Percentiles rank a stretch among this genome's conserved stretches.
Evolutionary conservation across 306 rosid genomes (phyloP).

Genomic region (Malus fusca): DNA sequence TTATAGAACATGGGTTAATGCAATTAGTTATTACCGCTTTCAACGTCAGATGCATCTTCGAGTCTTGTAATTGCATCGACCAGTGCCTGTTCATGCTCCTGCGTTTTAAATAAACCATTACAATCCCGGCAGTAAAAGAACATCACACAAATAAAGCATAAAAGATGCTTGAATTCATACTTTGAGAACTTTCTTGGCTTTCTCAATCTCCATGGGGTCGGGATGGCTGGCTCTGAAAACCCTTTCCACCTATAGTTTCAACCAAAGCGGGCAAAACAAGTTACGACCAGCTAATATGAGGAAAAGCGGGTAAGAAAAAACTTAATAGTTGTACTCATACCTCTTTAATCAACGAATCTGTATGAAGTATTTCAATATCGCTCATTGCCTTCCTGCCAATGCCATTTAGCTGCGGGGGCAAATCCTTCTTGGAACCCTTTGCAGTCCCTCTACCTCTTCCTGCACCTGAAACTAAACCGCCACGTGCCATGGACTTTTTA

Average conservation of each 20-base stretch:
- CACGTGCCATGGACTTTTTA: slow-evolving; percentile 52
- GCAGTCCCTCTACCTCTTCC: slow-evolving; percentile 81
- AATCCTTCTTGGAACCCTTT: slow-evolving; percentile 54
- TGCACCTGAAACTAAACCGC: slow-evolving; percentile 48
- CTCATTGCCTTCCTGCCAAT: slow-evolving; percentile 50
- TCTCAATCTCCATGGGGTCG: slow-evolving; percentile 61
- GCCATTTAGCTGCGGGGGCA: slow-evolving; percentile 49
- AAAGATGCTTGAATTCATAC: slow-evolving; percentile 36
- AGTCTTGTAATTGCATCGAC: slow-evolving; percentile 76
- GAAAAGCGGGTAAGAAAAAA: background rate
- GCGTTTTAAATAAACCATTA: slow-evolving; percentile 27
- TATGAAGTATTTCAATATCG: slow-evolving; percentile 68
- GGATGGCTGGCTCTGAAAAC: slow-evolving; percentile 57
- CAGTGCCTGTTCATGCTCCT: slow-evolving; percentile 86
- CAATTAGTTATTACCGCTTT: slow-evolving; percentile 74
- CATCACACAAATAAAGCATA: background rate
- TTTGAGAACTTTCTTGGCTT: slow-evolving; percentile 69
- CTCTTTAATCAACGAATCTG: slow-evolving; percentile 78
- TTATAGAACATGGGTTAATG: slow-evolving; percentile 22
- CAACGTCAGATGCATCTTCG: slow-evolving; percentile 80
- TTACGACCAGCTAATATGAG: background rate
- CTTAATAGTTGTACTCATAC: slow-evolving; percentile 26
- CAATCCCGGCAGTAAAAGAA: slow-evolving; percentile 1
- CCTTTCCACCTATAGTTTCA: slow-evolving; percentile 61
- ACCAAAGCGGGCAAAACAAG: slow-evolving; percentile 7